phyloP scores from a whole-genome alignment of 2,329 filamentous ascomycete species.

The Helminthosporium solani region DNA sequence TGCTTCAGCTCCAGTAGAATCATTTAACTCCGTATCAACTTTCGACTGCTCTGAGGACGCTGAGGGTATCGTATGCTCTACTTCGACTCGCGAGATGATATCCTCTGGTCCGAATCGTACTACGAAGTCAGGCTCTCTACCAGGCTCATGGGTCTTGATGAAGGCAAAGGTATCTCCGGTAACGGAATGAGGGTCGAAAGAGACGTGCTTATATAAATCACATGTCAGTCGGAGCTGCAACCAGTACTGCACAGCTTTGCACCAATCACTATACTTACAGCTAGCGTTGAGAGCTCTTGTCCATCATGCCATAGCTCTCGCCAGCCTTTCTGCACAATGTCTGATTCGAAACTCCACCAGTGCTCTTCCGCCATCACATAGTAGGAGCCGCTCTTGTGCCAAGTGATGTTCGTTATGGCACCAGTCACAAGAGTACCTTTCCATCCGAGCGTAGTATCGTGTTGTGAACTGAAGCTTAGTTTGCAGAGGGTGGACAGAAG shows the following conservation, averaged over 20 bases:
- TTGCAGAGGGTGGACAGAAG: conserved; percentile 2
- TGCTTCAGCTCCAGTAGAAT: no score
- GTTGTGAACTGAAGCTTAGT: conserved; percentile 3
- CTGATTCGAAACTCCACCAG: conserved; percentile 14
- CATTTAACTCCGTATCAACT: no score
- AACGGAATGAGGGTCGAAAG: conserved; percentile 21
- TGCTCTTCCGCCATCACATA: conserved; percentile 13
- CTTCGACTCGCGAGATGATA: conserved; percentile 12
- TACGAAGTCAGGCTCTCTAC: conserved; percentile 16
- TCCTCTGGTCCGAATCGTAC: conserved; percentile 20
- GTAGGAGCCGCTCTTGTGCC: conserved; percentile 25
- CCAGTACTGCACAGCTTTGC: no score
- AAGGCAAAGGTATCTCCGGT: conserved; percentile 26
- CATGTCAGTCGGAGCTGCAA: no score
- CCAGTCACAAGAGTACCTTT: conserved; percentile 14
- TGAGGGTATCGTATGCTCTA: no score
- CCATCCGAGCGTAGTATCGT: conserved; percentile 3
- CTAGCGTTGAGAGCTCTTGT: conserved; percentile 15
- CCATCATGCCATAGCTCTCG: conserved; percentile 15
- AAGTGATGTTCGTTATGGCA: conserved; percentile 14
- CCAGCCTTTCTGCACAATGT: conserved; percentile 16
- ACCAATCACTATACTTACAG: conserved; percentile 14
- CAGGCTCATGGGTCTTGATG: conserved; percentile 22
- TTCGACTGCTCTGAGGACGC: no score
- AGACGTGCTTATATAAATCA: conserved; percentile 22